Percentiles rank a stretch among this genome's conserved stretches.
Evolutionary conservation across 192 early-diverging fungal genomes (phyloP).

Genomic region (Geranomyces variabilis): DNA sequence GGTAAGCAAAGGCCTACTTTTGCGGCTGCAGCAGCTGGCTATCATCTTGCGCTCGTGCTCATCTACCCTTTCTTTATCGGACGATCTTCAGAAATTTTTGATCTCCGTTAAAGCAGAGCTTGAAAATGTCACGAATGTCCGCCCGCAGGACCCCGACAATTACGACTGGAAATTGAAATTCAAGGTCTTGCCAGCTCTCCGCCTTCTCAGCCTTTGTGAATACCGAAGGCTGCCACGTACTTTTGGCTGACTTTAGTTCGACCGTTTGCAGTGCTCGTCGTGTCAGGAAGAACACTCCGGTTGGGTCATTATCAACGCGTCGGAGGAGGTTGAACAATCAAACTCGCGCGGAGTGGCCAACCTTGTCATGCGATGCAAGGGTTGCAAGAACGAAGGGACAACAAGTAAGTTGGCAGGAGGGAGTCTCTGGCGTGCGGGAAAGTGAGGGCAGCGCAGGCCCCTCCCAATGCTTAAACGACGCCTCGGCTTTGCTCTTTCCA

Average conservation of each 20-base stretch:
- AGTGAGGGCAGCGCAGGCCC: too few species aligned
- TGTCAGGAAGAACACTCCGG: constrained; percentile 78
- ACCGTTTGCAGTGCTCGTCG: constrained; percentile 57
- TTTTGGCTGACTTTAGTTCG: neutral
- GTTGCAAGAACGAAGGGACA: constrained; percentile 38
- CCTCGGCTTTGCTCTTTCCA: neutral
- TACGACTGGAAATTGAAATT: constrained; percentile 68
- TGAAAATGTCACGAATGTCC: constrained; percentile 76
- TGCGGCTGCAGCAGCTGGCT: too few species aligned
- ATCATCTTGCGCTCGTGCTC: too few species aligned
- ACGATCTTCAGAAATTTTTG: constrained; percentile 33
- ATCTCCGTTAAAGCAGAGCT: constrained; percentile 70
- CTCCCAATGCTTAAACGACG: neutral
- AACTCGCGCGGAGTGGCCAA: constrained; percentile 82
- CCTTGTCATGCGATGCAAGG: constrained; percentile 87
- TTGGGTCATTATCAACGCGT: constrained; percentile 64
- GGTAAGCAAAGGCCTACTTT: too few species aligned
- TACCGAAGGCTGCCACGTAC: too few species aligned
- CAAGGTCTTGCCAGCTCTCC: neutral
- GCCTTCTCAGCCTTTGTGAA: too few species aligned
- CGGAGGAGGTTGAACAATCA: constrained; percentile 61
- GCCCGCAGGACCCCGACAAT: constrained; percentile 56
- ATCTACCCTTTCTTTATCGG: too few species aligned
- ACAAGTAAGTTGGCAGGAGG: constrained; percentile 38
- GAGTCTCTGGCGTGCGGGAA: too few species aligned